These are phyloP conservation scores for Cetradonia linearis DNA, from an alignment of 495 filamentous ascomycete genomes.

Conservation along the genomic window DNA sequence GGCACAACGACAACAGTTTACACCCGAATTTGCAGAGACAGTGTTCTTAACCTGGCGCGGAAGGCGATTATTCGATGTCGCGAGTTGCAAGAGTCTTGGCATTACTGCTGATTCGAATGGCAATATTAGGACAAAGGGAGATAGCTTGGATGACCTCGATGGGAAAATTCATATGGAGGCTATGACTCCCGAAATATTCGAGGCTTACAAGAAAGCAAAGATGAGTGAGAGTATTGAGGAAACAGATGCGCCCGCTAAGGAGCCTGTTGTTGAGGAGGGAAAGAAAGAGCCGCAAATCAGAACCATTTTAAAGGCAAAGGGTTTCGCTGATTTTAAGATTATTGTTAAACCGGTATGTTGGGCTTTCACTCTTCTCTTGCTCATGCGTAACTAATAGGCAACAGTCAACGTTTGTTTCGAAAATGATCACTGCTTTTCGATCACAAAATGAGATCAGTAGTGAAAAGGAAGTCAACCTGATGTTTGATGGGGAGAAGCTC, in stretches of 20 bases:
- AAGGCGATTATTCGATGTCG: slow-evolving; percentile 59
- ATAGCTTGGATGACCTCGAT: slow-evolving; percentile 27
- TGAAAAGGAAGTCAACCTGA: slow-evolving; percentile 48
- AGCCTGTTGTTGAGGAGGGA: slow-evolving; percentile 19
- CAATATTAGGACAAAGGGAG: slow-evolving; percentile 18
- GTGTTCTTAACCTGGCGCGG: slow-evolving; percentile 75
- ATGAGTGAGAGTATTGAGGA: slow-evolving; percentile 19
- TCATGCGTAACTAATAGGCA: slow-evolving; percentile 5
- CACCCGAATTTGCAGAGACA: slow-evolving; percentile 33
- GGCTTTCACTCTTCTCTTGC: slow-evolving; percentile 5
- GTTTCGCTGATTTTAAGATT: slow-evolving; percentile 45
- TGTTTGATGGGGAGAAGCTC: slow-evolving; percentile 74
- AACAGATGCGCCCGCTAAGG: slow-evolving; percentile 26
- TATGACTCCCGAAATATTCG: slow-evolving; percentile 48
- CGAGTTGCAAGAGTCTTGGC: slow-evolving; percentile 59
- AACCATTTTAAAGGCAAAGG: slow-evolving; percentile 51
- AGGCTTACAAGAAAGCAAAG: slow-evolving; percentile 22
- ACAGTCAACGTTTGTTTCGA: slow-evolving; percentile 44
- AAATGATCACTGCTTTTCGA: slow-evolving; percentile 46
- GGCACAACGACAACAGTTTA: slow-evolving; percentile 51
- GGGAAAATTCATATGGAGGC: slow-evolving; percentile 49
- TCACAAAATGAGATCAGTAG: slow-evolving; percentile 34
- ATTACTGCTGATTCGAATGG: slow-evolving; percentile 30
- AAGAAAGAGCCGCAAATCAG: slow-evolving; percentile 37
- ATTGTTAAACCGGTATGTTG: slow-evolving; percentile 43